phyloP scores from a whole-genome alignment of 768 basidiomycete species.

The Clavulina sp. region DNA sequence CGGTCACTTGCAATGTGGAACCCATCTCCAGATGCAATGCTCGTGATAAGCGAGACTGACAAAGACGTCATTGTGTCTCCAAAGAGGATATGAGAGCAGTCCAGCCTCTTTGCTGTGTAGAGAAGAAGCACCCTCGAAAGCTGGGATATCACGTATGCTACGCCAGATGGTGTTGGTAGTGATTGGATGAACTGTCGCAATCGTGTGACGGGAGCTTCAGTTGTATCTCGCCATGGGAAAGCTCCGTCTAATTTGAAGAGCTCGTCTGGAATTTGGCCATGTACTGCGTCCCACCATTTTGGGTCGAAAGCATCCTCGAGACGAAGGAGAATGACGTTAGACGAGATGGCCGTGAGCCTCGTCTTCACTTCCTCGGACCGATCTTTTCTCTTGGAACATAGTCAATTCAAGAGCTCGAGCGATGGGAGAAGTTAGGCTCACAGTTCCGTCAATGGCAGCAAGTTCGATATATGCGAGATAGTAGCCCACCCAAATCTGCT shows the following conservation, averaged over 20 bases:
- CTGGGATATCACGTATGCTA: constrained; percentile 37
- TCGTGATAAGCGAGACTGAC: constrained; percentile 55
- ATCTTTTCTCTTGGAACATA: constrained; percentile 2
- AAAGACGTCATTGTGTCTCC: constrained; percentile 68
- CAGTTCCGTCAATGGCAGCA: background rate
- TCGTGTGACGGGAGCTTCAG: constrained; percentile 16
- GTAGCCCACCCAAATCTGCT: background rate
- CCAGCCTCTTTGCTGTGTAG: constrained; percentile 38
- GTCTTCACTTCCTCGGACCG: constrained; percentile 1
- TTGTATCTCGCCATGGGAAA: constrained; percentile 13
- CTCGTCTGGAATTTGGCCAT: background rate
- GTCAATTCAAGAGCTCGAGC: background rate
- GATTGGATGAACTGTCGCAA: constrained; percentile 38
- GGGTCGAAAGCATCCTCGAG: constrained; percentile 58
- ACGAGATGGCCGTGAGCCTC: constrained; percentile 5
- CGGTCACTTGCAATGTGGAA: constrained; percentile 50
- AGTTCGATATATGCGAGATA: background rate
- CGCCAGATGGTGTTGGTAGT: constrained; percentile 59
- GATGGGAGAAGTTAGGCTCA: background rate
- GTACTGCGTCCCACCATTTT: constrained; percentile 2
- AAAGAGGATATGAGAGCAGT: constrained; percentile 59
- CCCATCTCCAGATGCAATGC: constrained; percentile 60
- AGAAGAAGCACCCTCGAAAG: constrained; percentile 53
- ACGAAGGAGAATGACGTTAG: constrained; percentile 21
- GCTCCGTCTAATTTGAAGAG: background rate